Conservation (phyloP, 2,329 filamentous ascomycete species). For the Aspergillus ibericus region DNA sequence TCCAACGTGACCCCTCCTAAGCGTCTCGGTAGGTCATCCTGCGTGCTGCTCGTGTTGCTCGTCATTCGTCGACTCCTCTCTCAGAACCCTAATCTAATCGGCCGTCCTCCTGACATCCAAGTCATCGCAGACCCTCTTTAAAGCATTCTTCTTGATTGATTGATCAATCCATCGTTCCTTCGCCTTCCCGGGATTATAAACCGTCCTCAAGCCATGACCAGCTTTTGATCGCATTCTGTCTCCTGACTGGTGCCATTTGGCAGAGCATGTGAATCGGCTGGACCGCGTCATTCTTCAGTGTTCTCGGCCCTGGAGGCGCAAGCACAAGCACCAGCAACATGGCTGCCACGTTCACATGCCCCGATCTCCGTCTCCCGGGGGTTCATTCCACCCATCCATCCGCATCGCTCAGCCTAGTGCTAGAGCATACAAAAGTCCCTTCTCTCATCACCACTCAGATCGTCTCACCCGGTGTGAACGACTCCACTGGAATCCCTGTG, state of each 20-base stretch:
- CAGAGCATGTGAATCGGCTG: slow-evolving; percentile 18
- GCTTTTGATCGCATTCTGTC: slow-evolving; percentile 15
- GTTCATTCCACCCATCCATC: slow-evolving; percentile 3
- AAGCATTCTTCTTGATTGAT: background rate
- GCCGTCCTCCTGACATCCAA: background rate
- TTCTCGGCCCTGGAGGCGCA: slow-evolving; percentile 12
- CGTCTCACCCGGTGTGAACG: slow-evolving; percentile 8
- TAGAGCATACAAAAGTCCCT: slow-evolving; percentile 2
- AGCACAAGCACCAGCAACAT: slow-evolving; percentile 9
- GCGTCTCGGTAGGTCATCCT: background rate
- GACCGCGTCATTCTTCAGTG: slow-evolving; percentile 3
- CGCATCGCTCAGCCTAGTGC: background rate
- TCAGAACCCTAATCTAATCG: slow-evolving; percentile 21
- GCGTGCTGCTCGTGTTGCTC: background rate
- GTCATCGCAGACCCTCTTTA: background rate
- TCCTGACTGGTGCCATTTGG: slow-evolving; percentile 19
- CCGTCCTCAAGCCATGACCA: slow-evolving; percentile 1
- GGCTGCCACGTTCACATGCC: slow-evolving; percentile 31
- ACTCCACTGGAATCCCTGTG: slow-evolving; percentile 3
- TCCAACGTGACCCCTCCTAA: background rate
- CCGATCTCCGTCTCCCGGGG: slow-evolving; percentile 19
- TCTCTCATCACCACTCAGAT: background rate
- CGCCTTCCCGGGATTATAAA: background rate
- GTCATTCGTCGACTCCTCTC: slow-evolving; percentile 10
- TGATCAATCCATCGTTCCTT: background rate